Evolutionary conservation across 2,329 filamentous ascomycete genomes (phyloP), one percentile per base, ranked within the genome.

Genomic region (Ophiocordyceps camponoti-leonardi): DNA sequence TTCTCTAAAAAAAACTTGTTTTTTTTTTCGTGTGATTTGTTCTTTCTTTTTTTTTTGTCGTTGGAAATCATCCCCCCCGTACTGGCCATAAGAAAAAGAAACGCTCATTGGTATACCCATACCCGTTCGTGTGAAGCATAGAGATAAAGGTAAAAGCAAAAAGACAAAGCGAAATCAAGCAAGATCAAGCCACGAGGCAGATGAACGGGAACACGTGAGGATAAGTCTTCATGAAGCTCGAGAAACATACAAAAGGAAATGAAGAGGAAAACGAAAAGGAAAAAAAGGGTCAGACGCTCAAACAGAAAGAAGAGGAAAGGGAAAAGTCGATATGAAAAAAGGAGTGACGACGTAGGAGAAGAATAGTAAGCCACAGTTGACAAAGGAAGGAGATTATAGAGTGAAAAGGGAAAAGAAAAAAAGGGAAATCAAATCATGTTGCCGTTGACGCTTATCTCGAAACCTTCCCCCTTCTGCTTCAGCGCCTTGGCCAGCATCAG

Each of bases 401-500:
- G n/a, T n/a, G n/a, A n/a, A n/a, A n/a, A n/a, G n/a, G n/a, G 31
- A 16, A 46, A 2, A 43, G 12, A 6, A 30, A 19, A 20, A 45
- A 48, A 40, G 22, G 30, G 45, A 18, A n/a, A 7, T 43, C n/a
- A 49, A 41, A 83, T 81, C 76, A 81, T 81, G 63, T 78, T 81
- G 41, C 85, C 85, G 58, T 90, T 90, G 51, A 88, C 77, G 57
- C 79, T 83, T 54, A 92, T 77, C 64, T 88, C 83, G 54, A 83
- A 90, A 18, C 86, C 86, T 54, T 86, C 80, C 42, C 77, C 79
- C 72, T 88, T 92, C 64, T 86, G 82, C 68, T 81, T 84, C 59
- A 86, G 68, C 18, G 86, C 86, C 68, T 92, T 92, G 45, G 86
- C 86, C 42, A 93, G 76, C 86, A 93, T 93, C 49, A 93, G 67